Evolutionary conservation across 176 grass and related monocot species (phyloP).

Genomic region (Oryza longistaminata): DNA sequence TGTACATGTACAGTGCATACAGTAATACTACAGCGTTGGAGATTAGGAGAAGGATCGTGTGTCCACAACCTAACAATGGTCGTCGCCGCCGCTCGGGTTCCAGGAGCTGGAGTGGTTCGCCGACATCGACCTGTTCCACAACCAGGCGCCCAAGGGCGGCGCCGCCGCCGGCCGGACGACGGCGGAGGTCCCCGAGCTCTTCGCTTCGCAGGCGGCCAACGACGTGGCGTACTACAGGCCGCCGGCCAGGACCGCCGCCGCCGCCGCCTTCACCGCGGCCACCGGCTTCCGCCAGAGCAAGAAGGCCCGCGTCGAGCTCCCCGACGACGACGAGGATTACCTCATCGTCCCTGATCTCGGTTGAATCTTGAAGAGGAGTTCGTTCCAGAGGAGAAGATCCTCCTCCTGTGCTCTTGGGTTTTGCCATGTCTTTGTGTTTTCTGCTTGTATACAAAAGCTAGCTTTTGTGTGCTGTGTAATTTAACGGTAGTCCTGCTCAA

Average conservation of each 20-base stretch:
- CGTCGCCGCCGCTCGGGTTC: constrained; percentile 66
- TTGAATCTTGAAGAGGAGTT: neutral
- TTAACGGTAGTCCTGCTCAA: constrained; percentile 11
- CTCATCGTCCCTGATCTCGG: constrained; percentile 92
- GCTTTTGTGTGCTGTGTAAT: constrained; percentile 1
- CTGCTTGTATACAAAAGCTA: constrained; percentile 26
- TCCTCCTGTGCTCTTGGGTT: constrained; percentile 24
- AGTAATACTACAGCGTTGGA: neutral
- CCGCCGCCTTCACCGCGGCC: neutral
- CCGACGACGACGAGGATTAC: constrained; percentile 83
- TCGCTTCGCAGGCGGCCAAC: constrained; percentile 32
- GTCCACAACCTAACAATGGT: neutral
- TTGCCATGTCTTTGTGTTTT: constrained; percentile 8
- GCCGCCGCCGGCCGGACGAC: constrained; percentile 19
- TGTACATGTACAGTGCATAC: neutral
- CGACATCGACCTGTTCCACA: constrained; percentile 71
- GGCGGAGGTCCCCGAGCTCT: constrained; percentile 73
- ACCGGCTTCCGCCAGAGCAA: constrained; percentile 55
- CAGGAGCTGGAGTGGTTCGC: constrained; percentile 83
- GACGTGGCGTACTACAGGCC: constrained; percentile 50
- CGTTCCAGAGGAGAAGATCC: neutral
- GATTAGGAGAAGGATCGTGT: neutral
- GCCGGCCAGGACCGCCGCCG: constrained; percentile 20
- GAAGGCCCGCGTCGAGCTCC: constrained; percentile 69
- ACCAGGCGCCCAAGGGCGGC: constrained; percentile 48